Evolutionary conservation across 2,329 filamentous ascomycete genomes (phyloP), one percentile per base, ranked within the genome.

Genomic region (Ophiostoma sp.): DNA sequence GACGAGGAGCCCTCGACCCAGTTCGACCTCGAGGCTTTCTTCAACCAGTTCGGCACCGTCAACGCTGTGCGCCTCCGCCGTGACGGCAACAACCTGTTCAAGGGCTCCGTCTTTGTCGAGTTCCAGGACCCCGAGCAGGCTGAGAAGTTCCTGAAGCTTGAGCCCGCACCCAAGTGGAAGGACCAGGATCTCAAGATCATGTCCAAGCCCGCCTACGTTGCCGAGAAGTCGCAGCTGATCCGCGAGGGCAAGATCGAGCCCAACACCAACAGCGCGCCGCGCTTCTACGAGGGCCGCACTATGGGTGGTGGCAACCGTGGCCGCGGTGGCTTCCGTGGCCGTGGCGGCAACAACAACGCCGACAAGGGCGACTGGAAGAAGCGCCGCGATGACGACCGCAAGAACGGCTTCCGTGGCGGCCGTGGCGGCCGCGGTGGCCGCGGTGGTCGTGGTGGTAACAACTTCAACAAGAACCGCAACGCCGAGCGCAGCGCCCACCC

Each of bases 61-160:
- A 92, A 91, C 75, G 86, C 89, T 64, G 89, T 99, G 71, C 93
- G 94, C 76, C 89, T 99, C 71, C 92, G 96, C 73, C 92, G 95
- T 73, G 83, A 82, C 65, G 83, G 84, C 60, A 81, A 88, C 70
- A 88, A 87, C 75, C 80, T 84, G 66, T 99, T 98, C 88, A 99
- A 99, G 85, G 93, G 94, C 73, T 97, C 92, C 73, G 92, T 97
- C 69, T 98, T 97, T 76, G 92, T 97, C 72, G 94, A 97, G 79
- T 99, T 98, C 78, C 84, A 86, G 71, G 86, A 86, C 65, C 89
- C 93, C 75, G 91, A 96, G 73, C 84, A 87, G 36, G 89, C 91
- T 74, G 84, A 93, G 77, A 87, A 87, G 69, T 99, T 99, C 80
- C 81, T 97, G 70, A 87, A 82, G 14, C 81, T 92, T 55, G 90